A percentile compares a stretch with the other conserved stretches of the same genome.
Conservation (phyloP, 257 asterid species). For the Salvia miltiorrhiza region DNA sequence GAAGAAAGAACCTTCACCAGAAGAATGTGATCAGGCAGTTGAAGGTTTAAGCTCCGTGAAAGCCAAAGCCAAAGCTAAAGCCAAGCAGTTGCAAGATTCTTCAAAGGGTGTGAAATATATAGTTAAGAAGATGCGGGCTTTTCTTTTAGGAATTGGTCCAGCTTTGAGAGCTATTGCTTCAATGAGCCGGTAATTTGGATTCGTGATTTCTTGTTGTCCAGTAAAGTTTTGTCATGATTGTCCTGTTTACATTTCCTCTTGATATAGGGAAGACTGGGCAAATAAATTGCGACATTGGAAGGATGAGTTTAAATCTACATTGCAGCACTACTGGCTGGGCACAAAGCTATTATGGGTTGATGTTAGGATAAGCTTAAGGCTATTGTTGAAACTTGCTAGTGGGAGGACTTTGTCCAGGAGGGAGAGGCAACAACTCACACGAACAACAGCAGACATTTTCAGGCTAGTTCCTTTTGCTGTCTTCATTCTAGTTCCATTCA, state of each 20-base stretch:
- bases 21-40: constrained; percentile 97
- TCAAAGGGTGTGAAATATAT: constrained; percentile 50
- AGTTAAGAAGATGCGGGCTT: constrained; percentile 70
- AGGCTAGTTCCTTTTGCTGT: constrained; percentile 97
- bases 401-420: constrained; percentile 92
- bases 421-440: constrained; percentile 94
- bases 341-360: constrained; percentile 91
- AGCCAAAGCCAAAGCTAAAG: constrained; percentile 91
- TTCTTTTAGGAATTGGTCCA: constrained; percentile 90
- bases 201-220: constrained; percentile 22
- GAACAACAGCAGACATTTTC: constrained; percentile 95
- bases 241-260: constrained; percentile 26
- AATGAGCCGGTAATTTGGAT: constrained; percentile 77
- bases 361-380: constrained; percentile 80
- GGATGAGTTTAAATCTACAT: constrained; percentile 71
- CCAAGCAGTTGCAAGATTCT: constrained; percentile 80
- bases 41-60: constrained; percentile 85
- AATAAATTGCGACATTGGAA: constrained; percentile 64
- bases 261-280: constrained; percentile 81
- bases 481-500: constrained; percentile 87
- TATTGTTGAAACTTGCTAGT: constrained; percentile 78
- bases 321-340: constrained; percentile 98
- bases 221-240: not conserved
- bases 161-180: constrained; percentile 86
- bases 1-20: constrained; percentile 95